phyloP scores from a whole-genome alignment of 2,329 filamentous ascomycete genomes.

The Ophiosphaerella korrae region DNA sequence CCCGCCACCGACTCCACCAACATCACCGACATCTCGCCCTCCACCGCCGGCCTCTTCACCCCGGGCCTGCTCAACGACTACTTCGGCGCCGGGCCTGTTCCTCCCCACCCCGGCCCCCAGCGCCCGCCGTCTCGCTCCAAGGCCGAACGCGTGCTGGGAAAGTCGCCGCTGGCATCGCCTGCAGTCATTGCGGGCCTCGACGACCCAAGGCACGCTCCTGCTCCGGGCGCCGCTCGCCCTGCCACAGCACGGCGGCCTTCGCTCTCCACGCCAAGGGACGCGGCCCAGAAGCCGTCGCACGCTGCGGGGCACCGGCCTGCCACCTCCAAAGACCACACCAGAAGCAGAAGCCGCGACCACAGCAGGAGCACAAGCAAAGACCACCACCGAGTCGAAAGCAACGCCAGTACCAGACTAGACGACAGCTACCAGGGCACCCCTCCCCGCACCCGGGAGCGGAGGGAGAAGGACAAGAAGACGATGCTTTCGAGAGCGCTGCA shows the following conservation, averaged over 20 bases:
- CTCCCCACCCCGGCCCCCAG: slow-evolving; percentile 18
- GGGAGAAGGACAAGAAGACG: slow-evolving; percentile 72
- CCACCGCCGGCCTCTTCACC: slow-evolving; percentile 43
- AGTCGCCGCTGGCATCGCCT: slow-evolving; percentile 43
- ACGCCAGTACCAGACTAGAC: slow-evolving; percentile 39
- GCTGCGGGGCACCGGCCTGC: slow-evolving; percentile 24
- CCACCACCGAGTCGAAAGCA: slow-evolving; percentile 37
- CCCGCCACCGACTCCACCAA: slow-evolving; percentile 35
- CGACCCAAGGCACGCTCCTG: slow-evolving; percentile 36
- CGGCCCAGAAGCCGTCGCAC: slow-evolving; percentile 26
- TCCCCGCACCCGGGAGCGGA: slow-evolving; percentile 49
- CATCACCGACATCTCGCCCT: slow-evolving; percentile 36
- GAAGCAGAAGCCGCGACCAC: slow-evolving; percentile 20
- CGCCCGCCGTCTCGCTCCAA: slow-evolving; percentile 38
- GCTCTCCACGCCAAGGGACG: slow-evolving; percentile 23
- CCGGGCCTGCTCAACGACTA: slow-evolving; percentile 45
- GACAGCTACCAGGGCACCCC: slow-evolving; percentile 38
- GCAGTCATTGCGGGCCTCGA: slow-evolving; percentile 32
- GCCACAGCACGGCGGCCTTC: slow-evolving; percentile 31
- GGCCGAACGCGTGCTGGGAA: slow-evolving; percentile 34
- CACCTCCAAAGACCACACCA: slow-evolving; percentile 21
- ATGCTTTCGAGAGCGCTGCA: slow-evolving; percentile 96
- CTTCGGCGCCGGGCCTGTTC: slow-evolving; percentile 42
- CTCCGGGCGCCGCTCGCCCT: slow-evolving; percentile 23
- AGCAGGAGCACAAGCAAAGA: slow-evolving; percentile 26